Evolutionary conservation across 352 stramenopile genomes (phyloP).

Genomic region (Globisporangium iwayamae): DNA sequence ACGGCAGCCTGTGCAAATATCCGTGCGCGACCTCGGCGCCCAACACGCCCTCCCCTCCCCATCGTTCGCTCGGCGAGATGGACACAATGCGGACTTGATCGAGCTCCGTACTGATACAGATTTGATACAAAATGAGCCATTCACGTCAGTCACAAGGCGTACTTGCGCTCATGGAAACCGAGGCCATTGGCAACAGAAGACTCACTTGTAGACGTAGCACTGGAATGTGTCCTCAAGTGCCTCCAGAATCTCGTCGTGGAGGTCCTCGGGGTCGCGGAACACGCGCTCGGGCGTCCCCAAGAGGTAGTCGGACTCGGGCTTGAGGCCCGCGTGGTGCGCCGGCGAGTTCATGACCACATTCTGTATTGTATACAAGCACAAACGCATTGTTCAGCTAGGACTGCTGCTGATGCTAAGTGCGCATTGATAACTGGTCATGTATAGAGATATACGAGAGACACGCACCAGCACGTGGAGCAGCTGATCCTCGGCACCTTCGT

Average conservation of each 20-base stretch:
- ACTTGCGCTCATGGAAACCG: not conserved
- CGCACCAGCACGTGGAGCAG: conserved; percentile 92
- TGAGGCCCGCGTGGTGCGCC: conserved; percentile 86
- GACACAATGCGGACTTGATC: conserved; percentile 93
- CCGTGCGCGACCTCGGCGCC: conserved; percentile 94
- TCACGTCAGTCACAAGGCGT: too few species aligned
- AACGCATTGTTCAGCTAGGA: not conserved
- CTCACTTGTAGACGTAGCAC: conserved; percentile 97
- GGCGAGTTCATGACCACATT: conserved; percentile 89
- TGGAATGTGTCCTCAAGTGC: conserved; percentile 92
- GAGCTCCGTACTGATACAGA: conserved; percentile 53
- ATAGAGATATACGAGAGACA: not conserved
- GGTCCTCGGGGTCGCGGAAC: conserved; percentile 82
- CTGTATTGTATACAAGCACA: conserved; percentile 20
- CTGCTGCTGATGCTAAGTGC: too few species aligned
- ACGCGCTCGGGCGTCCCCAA: conserved; percentile 90
- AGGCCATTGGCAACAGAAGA: not conserved
- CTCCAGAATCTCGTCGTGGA: conserved; percentile 89
- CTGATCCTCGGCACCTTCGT: conserved; percentile 93
- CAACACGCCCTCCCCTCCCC: conserved; percentile 91
- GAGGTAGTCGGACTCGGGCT: conserved; percentile 91
- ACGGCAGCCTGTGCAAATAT: conserved; percentile 94
- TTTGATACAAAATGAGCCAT: not conserved
- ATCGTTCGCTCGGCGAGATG: conserved; percentile 71
- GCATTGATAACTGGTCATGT: too few species aligned